Evolutionary conservation across 345 rosid species (phyloP), one percentile per base, ranked within the genome.

Genomic region (Tarenaya hassleriana): DNA sequence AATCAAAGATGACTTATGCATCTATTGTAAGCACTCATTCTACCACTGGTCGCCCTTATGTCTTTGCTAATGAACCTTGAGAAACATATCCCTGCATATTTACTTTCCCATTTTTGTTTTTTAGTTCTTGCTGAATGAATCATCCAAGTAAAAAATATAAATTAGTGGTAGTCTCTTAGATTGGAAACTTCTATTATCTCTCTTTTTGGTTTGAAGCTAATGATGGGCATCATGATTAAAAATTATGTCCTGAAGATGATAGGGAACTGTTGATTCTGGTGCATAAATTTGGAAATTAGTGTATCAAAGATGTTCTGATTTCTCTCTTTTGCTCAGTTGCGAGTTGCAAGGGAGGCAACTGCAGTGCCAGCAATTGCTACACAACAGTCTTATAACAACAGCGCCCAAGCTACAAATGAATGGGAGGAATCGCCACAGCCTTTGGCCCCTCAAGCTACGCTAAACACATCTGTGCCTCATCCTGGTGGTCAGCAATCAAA

Each of bases 1-100:
- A 75, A 41, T 55, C 61, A 10, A 83, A 70, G 77, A 84, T 72
- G 75, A 92, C 95, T 34, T 92, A 79, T 34, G 98, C 98, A 46
- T 80, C 95, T 19, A 85, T 92, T 44, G 98, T 92, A 81, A 51
- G 98, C 51, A 10, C 61, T 21, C 50, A 12, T 34, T 13, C 20
- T 55, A 55, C 51, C 5, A 5, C 29, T 24, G 29, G 14, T 38
- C 34, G 20, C 8, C n/a, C 5, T 24, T 24, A 5, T 24, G 29
- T 24, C 3, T 24, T 24, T 24, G 29, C 29, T 24, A 24, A 5
- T 24, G 29, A 24, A 2, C 5, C 29, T 24, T 24, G 29, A 24
- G 29, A 24, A 24, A 24, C 29, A 2, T 24, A 24, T 24, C 29
- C 29, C 29, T 24, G 29, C 29, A 24, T 24, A 24, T 24, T 24